phyloP scores from a whole-genome alignment of 2,329 filamentous ascomycete genomes.

The Claviceps sp. region DNA sequence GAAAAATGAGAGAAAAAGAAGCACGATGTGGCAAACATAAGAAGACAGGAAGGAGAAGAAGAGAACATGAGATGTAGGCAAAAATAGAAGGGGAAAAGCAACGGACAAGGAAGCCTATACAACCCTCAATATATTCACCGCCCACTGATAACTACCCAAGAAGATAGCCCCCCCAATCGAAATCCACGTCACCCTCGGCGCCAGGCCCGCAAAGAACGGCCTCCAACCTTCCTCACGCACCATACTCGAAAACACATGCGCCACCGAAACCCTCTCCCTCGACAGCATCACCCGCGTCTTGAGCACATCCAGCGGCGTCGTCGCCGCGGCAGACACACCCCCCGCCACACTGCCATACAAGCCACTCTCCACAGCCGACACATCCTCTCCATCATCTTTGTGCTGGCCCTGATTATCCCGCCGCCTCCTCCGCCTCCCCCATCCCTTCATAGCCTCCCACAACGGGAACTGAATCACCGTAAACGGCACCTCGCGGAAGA shows the following conservation, averaged over 20 bases:
- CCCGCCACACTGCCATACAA: conserved; percentile 75
- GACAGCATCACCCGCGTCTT: conserved; percentile 96
- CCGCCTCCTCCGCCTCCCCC: conserved; percentile 24
- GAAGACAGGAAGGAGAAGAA: background rate
- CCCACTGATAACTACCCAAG: conserved; percentile 84
- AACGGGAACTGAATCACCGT: conserved; percentile 95
- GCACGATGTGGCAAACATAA: no score
- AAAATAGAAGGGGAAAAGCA: background rate
- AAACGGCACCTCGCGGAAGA: conserved; percentile 93
- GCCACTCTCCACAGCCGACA: conserved; percentile 67
- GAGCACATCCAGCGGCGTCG: conserved; percentile 87
- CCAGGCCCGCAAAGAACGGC: conserved; percentile 63
- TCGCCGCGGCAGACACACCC: conserved; percentile 72
- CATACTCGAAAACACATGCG: conserved; percentile 49
- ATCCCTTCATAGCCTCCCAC: conserved; percentile 85
- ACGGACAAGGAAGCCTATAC: background rate
- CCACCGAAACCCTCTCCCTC: conserved; percentile 47
- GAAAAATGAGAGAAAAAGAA: background rate
- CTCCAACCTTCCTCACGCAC: conserved; percentile 47
- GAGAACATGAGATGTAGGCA: background rate
- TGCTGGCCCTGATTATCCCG: conserved; percentile 7
- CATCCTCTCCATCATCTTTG: conserved; percentile 16
- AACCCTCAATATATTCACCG: conserved; percentile 53
- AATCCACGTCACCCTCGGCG: conserved; percentile 86
- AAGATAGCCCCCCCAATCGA: conserved; percentile 90